Conservation (phyloP, 2,329 filamentous ascomycete genomes). For the Fusarium udum region DNA sequence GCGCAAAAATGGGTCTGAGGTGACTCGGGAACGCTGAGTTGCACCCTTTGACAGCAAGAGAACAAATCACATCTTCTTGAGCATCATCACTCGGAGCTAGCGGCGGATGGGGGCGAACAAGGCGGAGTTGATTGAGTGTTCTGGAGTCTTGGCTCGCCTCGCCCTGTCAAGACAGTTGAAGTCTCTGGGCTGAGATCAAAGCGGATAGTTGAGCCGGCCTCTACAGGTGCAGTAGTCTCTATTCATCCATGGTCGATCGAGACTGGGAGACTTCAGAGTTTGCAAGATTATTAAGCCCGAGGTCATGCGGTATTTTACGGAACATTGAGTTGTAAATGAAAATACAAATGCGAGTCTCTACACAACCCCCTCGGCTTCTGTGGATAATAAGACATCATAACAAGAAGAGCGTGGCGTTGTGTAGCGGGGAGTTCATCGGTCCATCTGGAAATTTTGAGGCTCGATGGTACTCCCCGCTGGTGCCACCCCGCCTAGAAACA, state of each 20-base stretch:
- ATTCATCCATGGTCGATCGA: slow-evolving; percentile 2
- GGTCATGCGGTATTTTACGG: neutral
- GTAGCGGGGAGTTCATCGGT: slow-evolving; percentile 20
- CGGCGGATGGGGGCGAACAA: slow-evolving; percentile 4
- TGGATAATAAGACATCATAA: neutral
- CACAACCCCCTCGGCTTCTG: neutral
- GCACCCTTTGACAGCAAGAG: slow-evolving; percentile 14
- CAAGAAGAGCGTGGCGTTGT: neutral
- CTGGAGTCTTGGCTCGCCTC: neutral
- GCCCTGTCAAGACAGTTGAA: neutral
- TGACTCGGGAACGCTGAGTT: slow-evolving; percentile 17
- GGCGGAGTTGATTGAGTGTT: neutral
- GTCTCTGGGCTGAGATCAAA: slow-evolving; percentile 6
- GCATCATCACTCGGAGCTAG: neutral
- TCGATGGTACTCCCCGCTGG: neutral
- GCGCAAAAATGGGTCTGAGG: slow-evolving; percentile 19
- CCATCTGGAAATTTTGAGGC: neutral
- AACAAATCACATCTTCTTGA: slow-evolving; percentile 31
- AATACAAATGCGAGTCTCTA: neutral
- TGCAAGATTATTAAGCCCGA: slow-evolving; percentile 32
- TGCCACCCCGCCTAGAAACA: neutral
- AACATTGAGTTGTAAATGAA: neutral
- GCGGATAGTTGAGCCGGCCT: slow-evolving; percentile 8
- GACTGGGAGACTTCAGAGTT: slow-evolving; percentile 27
- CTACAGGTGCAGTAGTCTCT: slow-evolving; percentile 5